Conservation (phyloP, 345 rosid genomes). For the Ceriops zippeliana region DNA sequence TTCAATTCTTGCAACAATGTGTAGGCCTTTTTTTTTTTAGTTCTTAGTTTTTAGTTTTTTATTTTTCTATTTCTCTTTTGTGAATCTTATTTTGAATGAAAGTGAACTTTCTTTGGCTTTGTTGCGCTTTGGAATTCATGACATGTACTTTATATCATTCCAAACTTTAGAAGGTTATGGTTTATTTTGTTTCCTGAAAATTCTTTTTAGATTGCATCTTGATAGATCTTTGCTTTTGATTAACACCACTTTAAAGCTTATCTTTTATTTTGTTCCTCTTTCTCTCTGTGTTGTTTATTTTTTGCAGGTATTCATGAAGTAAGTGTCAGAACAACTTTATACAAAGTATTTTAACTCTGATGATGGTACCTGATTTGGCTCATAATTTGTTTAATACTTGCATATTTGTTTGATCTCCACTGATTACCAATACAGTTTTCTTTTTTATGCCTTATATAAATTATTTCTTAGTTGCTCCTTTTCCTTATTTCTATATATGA, state of each 20-base stretch:
- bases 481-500: neutral
- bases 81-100: no score
- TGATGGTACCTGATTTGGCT: neutral
- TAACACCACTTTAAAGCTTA: neutral
- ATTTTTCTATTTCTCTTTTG: neutral
- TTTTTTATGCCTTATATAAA: neutral
- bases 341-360: neutral
- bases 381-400: no score
- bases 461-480: neutral
- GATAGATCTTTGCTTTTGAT: neutral
- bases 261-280: neutral
- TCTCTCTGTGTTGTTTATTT: neutral
- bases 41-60: neutral
- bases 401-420: no score
- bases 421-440: no score
- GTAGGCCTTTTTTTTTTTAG: neutral
- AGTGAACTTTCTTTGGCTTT: no score
- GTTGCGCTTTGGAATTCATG: no score
- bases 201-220: neutral
- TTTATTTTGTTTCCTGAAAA: no score
- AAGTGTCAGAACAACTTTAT: slow-evolving; percentile 43
- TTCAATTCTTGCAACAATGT: neutral
- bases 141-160: no score
- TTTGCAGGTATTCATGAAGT: slow-evolving; percentile 99
- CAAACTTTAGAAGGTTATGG: no score